Evolutionary conservation across 352 stramenopile species (phyloP).

Genomic region (Phytophthora ramorum): DNA sequence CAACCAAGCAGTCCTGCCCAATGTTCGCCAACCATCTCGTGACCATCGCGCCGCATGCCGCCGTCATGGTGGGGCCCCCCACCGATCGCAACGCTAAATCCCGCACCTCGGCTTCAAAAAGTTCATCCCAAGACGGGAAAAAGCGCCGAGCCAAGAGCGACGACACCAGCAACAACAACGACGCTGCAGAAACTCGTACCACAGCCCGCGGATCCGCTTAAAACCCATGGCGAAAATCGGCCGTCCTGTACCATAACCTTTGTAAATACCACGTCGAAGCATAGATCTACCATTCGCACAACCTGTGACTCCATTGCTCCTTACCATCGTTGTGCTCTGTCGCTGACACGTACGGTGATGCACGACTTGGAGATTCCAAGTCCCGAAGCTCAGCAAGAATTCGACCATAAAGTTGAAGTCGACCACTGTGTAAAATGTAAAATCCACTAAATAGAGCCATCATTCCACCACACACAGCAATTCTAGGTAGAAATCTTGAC

Average conservation of each 20-base stretch:
- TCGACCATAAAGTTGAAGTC: slow-evolving; percentile 7
- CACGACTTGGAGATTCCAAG: too few species aligned
- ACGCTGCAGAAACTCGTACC: slow-evolving; percentile 1
- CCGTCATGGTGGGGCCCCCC: slow-evolving; percentile 17
- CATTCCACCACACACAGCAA: neutral
- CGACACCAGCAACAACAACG: neutral
- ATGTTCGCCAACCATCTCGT: slow-evolving; percentile 47
- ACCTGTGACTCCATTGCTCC: neutral
- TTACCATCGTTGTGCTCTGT: too few species aligned
- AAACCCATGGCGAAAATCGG: neutral
- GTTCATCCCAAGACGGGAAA: neutral
- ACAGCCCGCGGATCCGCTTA: neutral
- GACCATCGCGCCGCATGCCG: slow-evolving; percentile 35
- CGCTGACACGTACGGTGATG: too few species aligned
- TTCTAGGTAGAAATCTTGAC: neutral
- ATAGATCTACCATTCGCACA: neutral
- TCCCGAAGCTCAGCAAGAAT: too few species aligned
- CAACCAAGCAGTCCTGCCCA: too few species aligned
- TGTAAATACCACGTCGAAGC: slow-evolving; percentile 1
- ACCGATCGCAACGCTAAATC: slow-evolving; percentile 9
- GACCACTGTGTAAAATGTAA: neutral
- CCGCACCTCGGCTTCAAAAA: slow-evolving; percentile 12
- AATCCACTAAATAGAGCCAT: slow-evolving; percentile 6
- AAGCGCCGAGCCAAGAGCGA: slow-evolving; percentile 20
- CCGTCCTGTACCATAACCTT: slow-evolving; percentile 4